Percentiles rank a stretch among this genome's conserved stretches.
Evolutionary conservation across 1,284 basidiomycete genomes (phyloP).

Genomic region (Ustilago xerochloae): DNA sequence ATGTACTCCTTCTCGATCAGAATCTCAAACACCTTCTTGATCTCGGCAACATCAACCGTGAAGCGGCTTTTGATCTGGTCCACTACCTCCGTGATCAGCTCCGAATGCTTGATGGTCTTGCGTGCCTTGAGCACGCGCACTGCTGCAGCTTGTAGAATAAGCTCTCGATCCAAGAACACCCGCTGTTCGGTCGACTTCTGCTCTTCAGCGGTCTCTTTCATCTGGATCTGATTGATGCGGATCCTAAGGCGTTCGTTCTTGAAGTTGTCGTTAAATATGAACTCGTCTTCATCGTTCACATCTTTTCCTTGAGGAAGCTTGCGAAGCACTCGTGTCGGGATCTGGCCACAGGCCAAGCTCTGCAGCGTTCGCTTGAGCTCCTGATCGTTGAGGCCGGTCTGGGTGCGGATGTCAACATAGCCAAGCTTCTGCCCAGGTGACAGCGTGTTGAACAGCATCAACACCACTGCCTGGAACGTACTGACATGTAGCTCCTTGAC

Average conservation of each 20-base stretch:
- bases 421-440: slow-evolving; percentile 71
- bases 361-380: slow-evolving; percentile 87
- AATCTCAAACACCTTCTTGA: slow-evolving; percentile 67
- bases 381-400: slow-evolving; percentile 74
- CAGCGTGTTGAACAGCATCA: slow-evolving; percentile 85
- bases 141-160: slow-evolving; percentile 89
- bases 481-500: slow-evolving; percentile 90
- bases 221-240: slow-evolving; percentile 95
- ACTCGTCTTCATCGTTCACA: slow-evolving; percentile 80
- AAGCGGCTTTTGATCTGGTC: slow-evolving; percentile 61
- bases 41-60: slow-evolving; percentile 61
- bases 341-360: slow-evolving; percentile 88
- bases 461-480: slow-evolving; percentile 85
- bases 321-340: slow-evolving; percentile 78
- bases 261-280: slow-evolving; percentile 85
- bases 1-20: slow-evolving; percentile 66
- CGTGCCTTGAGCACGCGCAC: slow-evolving; percentile 67
- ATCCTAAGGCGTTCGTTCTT: slow-evolving; percentile 82
- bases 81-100: slow-evolving; percentile 63
- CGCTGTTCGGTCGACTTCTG: slow-evolving; percentile 82
- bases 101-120: slow-evolving; percentile 62
- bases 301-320: slow-evolving; percentile 85
- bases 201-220: slow-evolving; percentile 90
- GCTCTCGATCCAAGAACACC: slow-evolving; percentile 86
- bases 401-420: slow-evolving; percentile 78